Percentiles rank a stretch among this genome's conserved stretches.
Conservation (phyloP, 139 green algal species). For the Bryopsis sp. region DNA sequence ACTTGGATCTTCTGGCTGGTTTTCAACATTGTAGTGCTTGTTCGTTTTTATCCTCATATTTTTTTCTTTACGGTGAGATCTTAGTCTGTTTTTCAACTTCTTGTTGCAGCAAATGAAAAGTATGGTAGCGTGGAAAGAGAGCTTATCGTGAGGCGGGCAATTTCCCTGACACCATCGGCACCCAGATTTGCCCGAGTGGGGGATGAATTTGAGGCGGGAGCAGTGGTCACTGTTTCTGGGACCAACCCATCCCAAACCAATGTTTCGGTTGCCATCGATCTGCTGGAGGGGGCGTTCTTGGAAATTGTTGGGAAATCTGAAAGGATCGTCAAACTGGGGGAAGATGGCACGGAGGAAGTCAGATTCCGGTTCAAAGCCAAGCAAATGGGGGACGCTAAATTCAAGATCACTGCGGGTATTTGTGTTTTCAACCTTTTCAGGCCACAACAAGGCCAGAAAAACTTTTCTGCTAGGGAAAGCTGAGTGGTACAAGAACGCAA, state of each 20-base stretch:
- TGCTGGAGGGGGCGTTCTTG: neutral
- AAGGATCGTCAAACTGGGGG: neutral
- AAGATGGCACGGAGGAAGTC: constrained; percentile 5
- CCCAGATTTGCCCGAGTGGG: constrained; percentile 41
- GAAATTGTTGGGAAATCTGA: neutral
- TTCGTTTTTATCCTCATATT: no score
- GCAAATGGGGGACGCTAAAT: neutral
- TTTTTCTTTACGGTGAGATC: no score
- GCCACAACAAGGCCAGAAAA: no score
- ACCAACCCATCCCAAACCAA: neutral
- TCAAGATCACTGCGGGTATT: neutral
- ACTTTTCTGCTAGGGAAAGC: no score
- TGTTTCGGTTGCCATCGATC: neutral
- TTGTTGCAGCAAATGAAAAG: neutral
- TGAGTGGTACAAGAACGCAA: no score
- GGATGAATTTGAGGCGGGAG: constrained; percentile 45
- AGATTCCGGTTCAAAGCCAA: neutral
- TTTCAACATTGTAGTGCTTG: no score
- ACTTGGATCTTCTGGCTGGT: no score
- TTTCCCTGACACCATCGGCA: constrained; percentile 44
- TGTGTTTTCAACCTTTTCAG: no score
- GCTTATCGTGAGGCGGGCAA: constrained; percentile 33
- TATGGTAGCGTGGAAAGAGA: constrained; percentile 37
- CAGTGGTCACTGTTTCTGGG: constrained; percentile 31
- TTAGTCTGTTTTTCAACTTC: no score